phyloP scores from a whole-genome alignment of 257 asterid genomes.

The Osmanthus fragrans region DNA sequence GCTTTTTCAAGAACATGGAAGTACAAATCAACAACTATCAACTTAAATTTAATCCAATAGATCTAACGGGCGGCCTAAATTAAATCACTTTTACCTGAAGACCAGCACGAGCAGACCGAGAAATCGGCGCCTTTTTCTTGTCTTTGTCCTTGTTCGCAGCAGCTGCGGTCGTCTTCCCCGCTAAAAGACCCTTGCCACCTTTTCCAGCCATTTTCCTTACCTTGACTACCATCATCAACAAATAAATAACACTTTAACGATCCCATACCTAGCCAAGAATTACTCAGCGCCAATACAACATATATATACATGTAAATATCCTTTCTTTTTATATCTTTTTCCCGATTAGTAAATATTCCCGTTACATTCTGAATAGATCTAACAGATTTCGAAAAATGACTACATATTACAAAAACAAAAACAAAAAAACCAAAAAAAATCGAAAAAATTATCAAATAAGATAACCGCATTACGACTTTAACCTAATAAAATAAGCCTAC shows the following conservation, averaged over 20 bases:
- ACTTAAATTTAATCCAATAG: background rate
- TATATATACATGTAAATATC: background rate
- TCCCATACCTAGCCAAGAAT: background rate
- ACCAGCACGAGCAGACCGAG: slow-evolving; percentile 94
- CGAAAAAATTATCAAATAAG: background rate
- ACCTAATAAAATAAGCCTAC: background rate
- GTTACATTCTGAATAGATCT: slow-evolving; percentile 28
- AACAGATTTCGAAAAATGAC: background rate
- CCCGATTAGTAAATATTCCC: background rate
- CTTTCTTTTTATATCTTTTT: background rate
- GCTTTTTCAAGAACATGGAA: background rate
- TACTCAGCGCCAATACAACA: background rate
- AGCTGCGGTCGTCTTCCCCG: slow-evolving; percentile 91
- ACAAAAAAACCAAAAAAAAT: too few relatives aligned
- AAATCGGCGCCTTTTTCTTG: slow-evolving; percentile 68
- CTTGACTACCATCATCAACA: background rate
- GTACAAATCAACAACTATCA: background rate
- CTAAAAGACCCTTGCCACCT: slow-evolving; percentile 95
- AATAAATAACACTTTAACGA: background rate
- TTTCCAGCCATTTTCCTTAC: slow-evolving; percentile 76
- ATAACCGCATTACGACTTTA: background rate
- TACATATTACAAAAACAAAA: background rate
- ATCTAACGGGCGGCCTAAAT: background rate
- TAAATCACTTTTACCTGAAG: slow-evolving; percentile 56
- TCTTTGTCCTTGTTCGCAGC: slow-evolving; percentile 84